Evolutionary conservation across 148 eudicot species (phyloP), one percentile per base, ranked within the genome.

Genomic region (Cornus florida): DNA sequence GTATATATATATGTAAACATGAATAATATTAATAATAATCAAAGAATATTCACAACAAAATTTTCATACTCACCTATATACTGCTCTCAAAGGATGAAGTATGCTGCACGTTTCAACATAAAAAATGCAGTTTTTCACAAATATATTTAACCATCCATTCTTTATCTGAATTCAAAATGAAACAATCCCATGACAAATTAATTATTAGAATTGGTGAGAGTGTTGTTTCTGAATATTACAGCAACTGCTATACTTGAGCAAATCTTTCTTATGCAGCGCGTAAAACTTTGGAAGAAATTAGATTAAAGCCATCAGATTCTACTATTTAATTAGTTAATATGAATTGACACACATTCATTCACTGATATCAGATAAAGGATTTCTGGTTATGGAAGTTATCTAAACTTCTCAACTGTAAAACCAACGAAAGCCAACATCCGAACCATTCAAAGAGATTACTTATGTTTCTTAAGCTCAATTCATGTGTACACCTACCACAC

Each of bases 371-470:
- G 23, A 62, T 62, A 53, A 73, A 48, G 64, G 75, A 73, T 73
- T 73, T 73, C 39, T 24, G 65, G 8, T 24, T 62, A 17, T n/a
- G 19, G 24, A 73, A 73, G 65, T 57, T 73, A 73, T 53, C 62
- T 73, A 19, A 73, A 73, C 75, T 73, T 50, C 64, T 50, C 64
- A 73, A 73, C 75, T 50, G 75, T 46, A 46, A 53, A 57, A 56
- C 75, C 53, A 24, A 24, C 75, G n/a, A 72, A 24, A 71, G n/a
- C 62, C 62, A 72, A 53, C 75, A 24, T 33, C 66, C 23, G 66
- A 62, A 53, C 57, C 19, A 73, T 20, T 24, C 33, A 16, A 19
- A 56, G 33, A 57, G 33, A 16, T 17, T 73, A 53, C 66, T n/a
- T 31, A 24, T 24, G 64, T 73, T 7, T 73, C 6, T 53, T 53